These are phyloP conservation scores for Conticribra guillardii DNA, from an alignment of 108 stramenopile species.

Conservation along the genomic window DNA sequence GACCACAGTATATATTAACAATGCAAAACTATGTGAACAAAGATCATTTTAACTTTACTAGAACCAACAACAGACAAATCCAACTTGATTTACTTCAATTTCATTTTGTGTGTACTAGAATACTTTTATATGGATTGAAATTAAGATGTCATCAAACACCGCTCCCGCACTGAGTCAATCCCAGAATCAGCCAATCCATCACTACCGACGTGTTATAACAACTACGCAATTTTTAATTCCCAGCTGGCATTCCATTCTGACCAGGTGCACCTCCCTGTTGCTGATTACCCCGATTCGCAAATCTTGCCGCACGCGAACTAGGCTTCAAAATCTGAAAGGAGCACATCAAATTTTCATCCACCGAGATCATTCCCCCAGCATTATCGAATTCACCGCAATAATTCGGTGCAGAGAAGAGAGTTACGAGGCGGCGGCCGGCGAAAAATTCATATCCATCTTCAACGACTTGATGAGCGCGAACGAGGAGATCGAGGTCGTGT, in stretches of 20 bases:
- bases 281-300: slow-evolving; percentile 44
- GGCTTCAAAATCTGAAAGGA: slow-evolving; percentile 73
- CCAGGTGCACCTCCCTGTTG: slow-evolving; percentile 6
- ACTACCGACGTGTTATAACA: neutral
- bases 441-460: slow-evolving; percentile 97
- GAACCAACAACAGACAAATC: too few relatives aligned
- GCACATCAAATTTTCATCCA: slow-evolving; percentile 77
- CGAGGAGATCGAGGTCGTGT: slow-evolving; percentile 91
- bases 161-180: neutral
- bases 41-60: too few relatives aligned
- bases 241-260: slow-evolving; percentile 32
- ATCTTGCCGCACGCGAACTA: slow-evolving; percentile 47
- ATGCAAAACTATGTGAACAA: too few relatives aligned
- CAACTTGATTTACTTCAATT: too few relatives aligned
- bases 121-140: too few relatives aligned
- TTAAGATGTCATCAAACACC: too few relatives aligned
- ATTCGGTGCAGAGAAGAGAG: slow-evolving; percentile 84
- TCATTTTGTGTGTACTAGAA: too few relatives aligned
- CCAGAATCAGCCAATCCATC: neutral
- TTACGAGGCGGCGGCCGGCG: slow-evolving; percentile 84
- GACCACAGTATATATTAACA: too few relatives aligned
- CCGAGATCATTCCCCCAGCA: slow-evolving; percentile 83
- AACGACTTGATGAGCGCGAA: slow-evolving; percentile 96
- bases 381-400: slow-evolving; percentile 90
- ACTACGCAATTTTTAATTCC: slow-evolving; percentile 5